Base-by-base conservation (phyloP, 139 green algal species). In the Nannochloris sp. region DNA sequence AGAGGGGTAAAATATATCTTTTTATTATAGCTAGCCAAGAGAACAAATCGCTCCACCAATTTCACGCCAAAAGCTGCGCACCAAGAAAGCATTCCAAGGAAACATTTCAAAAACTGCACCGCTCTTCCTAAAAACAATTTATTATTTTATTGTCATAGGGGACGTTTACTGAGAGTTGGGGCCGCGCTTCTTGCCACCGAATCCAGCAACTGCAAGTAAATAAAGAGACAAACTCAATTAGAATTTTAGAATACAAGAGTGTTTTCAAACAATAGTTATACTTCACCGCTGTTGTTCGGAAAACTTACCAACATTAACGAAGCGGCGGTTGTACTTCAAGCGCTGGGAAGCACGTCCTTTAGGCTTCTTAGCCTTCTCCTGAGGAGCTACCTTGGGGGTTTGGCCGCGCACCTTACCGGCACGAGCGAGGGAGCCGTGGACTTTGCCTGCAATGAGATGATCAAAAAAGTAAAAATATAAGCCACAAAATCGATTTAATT, bases 291-390 rank as follows among this genome's bases (percentile, higher is more conserved):
- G 13, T 31, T 25, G 37, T 25, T 45, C n/a, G n/a, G n/a, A n/a
- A n/a, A 38, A 64, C 72, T 66, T 58, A 81, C 74, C 80, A 61
- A 93, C 85, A 67, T 90, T 95, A 25, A 95, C 88, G 60, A 98
- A 98, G 47, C 95, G 87, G 67, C 94, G 79, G 85, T 97, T 98
- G 90, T 98, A 98, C 79, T 97, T 89, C 34, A 96, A 82, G 45
- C 94, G 81, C 89, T 98, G 96, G 61, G 85, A 77, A n/a, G 93
- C 93, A 48, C 95, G 84, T 60, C 92, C 92, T 71, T 60, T 68
- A 36, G 87, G 86, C 61, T 79, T 78, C 83, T 98, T 98, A 86
- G 97, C 97, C 90, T 98, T 98, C 64, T 98, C 95, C 80, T 98
- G 92, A 76, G 94, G 93, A 30, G 84, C 84, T 8, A 99, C 95